Evolutionary conservation across 495 filamentous ascomycete genomes (phyloP), one percentile per base, ranked within the genome.

Genomic region (Beverwykella pulmonaria): DNA sequence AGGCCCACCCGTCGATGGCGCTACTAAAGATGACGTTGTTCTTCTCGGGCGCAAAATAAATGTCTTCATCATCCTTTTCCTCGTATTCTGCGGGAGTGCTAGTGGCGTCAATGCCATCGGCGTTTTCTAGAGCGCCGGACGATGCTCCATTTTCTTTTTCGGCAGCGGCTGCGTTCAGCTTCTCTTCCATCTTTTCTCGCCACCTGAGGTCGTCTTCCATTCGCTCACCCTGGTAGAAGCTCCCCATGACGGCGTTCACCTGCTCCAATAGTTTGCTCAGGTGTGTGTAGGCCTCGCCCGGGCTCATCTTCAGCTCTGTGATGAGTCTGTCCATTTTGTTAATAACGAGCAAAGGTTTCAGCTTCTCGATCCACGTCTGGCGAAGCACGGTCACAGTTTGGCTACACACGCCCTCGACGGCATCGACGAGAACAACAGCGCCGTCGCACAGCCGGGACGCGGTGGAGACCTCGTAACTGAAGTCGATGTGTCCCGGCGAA

Each of bases 11-110:
- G 73, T 99, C 94, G 53, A 96, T 88, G 27, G 94, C 94, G 73
- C 92, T 97, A 79, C 92, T 91, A 71, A 99, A 99, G 62, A 99
- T 97, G 74, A 99, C 94, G 73, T 99, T 99, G 69, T 97, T 94
- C 72, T 93, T 96, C 75, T 98, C 95, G 0, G 94, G 94, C 9
- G 93, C 91, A 79, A 99, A 99, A 75, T 99, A 99, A 34, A 99
- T 84, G 74, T 96, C 93, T 71, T 98, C 94, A 74, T 99, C 94
- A 72, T 98, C 94, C 70, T 86, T 88, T 73, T 97, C 94, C 74
- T 97, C 87, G 63, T 91, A 99, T 9, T 76, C 77, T 25, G 75
- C 77, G 29, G 75, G 68, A 19, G 73, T 75, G 25, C 29, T 69
- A 14, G 65, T 66, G 2, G 61, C 66, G 8, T 76, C 72, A 47